Evolutionary conservation across 1,284 basidiomycete species (phyloP), one percentile per base, ranked within the genome.

Genomic region (Ceratobasidium papillatum): DNA sequence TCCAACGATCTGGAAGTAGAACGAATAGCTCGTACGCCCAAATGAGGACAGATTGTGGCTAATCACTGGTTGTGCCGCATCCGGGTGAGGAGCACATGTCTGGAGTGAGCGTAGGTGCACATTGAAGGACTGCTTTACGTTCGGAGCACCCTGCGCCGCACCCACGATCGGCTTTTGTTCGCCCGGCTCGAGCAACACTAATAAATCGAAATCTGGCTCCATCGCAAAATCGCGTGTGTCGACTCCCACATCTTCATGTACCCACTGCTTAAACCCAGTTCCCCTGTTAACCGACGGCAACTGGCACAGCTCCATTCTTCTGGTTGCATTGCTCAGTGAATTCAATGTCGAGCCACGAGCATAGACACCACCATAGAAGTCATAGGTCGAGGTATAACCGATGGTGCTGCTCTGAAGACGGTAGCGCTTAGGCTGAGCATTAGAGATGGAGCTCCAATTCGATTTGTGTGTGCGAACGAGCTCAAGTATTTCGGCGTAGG

Each of bases 361-460:
- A 34, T 73, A 73, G 19, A 52, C 14, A 2, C 71, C 71, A n/a
- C 71, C 71, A 47, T 62, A 51, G 49, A 63, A 73, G 27, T 73
- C 71, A 32, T 73, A 73, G 9, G 59, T 63, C 22, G 47, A 51
- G 11, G 27, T 72, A 12, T 14, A 45, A 25, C 58, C 58, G 2
- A 17, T 0, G 3, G 8, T 9, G 9, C 7, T 34, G 11, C 5
- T 5, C 9, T 32, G 30, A 11, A 62, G 58, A 0, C 1, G 22
- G 36, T 62, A 73, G 1, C 17, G 36, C 3, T 17, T 36, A 2
- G 47, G 27, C 17, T 30, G 52, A 14, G 17, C 9, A 14, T 11
- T 47, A 8, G 22, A 19, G n/a, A 36, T 51, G 8, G 19, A 27
- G 19, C 17, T 36, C 71, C 47, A 73, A 17, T 30, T 27, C 4